Evolutionary conservation across 768 basidiomycete genomes (phyloP).

Genomic region (Amanita phalloides): DNA sequence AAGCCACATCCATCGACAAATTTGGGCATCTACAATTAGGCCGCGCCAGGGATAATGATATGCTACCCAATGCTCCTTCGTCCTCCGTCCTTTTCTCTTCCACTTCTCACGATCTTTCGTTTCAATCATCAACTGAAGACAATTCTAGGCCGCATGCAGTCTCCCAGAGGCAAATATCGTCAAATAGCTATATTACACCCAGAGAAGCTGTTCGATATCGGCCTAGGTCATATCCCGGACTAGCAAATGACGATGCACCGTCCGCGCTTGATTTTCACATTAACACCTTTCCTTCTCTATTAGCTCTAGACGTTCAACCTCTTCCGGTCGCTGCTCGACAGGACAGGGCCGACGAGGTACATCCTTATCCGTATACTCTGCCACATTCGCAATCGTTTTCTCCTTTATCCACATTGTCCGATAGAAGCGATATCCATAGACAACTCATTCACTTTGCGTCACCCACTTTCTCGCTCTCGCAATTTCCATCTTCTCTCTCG

Average conservation of each 20-base stretch:
- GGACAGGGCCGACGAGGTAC: not conserved
- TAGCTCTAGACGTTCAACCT: not conserved
- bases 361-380: not conserved
- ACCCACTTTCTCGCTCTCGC: not conserved
- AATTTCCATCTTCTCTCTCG: constrained; percentile 1
- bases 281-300: constrained; percentile 2
- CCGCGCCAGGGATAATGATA: not conserved
- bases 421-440: not conserved
- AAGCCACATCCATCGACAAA: not conserved
- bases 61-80: not conserved
- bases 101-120: not conserved
- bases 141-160: not conserved
- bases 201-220: not conserved
- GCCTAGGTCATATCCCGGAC: not conserved
- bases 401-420: not conserved
- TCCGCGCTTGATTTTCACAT: constrained; percentile 5
- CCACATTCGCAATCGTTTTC: not conserved
- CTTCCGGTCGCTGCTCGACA: not conserved
- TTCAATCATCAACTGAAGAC: not conserved
- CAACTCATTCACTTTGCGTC: not conserved
- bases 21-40: not conserved
- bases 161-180: not conserved
- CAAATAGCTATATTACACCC: not conserved
- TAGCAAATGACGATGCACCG: constrained; percentile 2
- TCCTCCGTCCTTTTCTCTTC: not conserved